Base-by-base conservation (phyloP, 441 rosid species). In the Hura crepitans region DNA sequence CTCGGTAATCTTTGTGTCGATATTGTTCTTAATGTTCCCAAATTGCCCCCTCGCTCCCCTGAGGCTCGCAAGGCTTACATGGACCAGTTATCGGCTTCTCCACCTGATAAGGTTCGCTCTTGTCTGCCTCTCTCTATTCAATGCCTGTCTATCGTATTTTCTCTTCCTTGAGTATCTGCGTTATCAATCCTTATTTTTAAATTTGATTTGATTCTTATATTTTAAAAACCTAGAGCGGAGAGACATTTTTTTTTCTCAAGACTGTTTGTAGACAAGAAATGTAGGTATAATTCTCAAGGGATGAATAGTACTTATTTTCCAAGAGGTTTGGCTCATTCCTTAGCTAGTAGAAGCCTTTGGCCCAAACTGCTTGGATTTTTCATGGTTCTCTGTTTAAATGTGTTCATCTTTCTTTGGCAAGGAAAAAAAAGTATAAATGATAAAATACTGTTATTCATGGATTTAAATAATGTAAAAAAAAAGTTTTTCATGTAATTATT, bases 1-100 rank as follows among this genome's bases (percentile, higher is more conserved):
- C 80, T 95, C 3, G 97, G 98, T 39, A 92, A 90, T 81, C 97
- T 92, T 76, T 95, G 97, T 72, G 93, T 95, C 18, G 99, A 92
- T 81, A 84, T 95, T 64, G 93, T 95, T 58, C 95, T 95, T 76
- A 81, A 81, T 69, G 96, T 95, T 81, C 85, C 88, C 55, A 70
- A 85, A 62, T 75, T 95, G 81, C 99, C 99, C 4, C 97, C 97
- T 10, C 80, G 81, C 11, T 77, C 90, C 5, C 78, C 60, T 5
- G 79, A 70, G 1, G 88, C 81, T 63, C 86, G 93, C 65, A 81
- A 75, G 72, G 91, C 89, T 42, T 81, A 84, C 70, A 92, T 92
- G 97, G 91, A 88, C 31, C 77, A 78, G 51, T 72, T 90, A 50
- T 80, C 97, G 15, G 72, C 87, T 59, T 87, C 89, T 69, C 96